Evolutionary conservation across 1,284 basidiomycete species (phyloP).

Genomic region (Trametes sp.): DNA sequence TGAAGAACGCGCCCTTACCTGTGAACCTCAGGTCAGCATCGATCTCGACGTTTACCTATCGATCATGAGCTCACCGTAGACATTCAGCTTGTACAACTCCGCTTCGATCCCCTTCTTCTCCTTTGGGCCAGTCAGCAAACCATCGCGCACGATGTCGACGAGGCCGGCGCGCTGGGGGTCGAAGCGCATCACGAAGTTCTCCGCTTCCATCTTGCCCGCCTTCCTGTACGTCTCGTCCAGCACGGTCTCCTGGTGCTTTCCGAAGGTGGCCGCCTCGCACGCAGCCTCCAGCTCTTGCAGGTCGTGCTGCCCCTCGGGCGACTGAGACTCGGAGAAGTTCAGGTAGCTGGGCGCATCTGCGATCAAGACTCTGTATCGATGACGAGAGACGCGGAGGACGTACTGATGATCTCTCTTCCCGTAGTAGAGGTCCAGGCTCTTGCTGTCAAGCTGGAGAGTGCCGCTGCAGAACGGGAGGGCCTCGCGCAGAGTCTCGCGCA

Average conservation of each 20-base stretch:
- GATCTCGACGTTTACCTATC: neutral
- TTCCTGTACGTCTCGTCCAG: conserved; percentile 38
- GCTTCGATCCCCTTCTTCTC: conserved; percentile 19
- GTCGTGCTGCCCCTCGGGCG: conserved; percentile 1
- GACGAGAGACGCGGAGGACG: neutral
- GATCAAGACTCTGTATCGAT: neutral
- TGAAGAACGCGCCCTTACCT: conserved; percentile 49
- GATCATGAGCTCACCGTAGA: conserved; percentile 32
- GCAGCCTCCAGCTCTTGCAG: conserved; percentile 21
- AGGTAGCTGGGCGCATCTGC: neutral
- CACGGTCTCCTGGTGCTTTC: conserved; percentile 30
- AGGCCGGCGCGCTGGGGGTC: conserved; percentile 22
- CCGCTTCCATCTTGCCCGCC: conserved; percentile 37
- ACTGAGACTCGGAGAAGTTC: conserved; percentile 3
- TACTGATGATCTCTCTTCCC: conserved; percentile 17
- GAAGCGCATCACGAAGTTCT: conserved; percentile 39
- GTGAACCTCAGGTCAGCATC: neutral
- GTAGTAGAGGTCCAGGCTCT: conserved; percentile 19
- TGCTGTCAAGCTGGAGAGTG: neutral
- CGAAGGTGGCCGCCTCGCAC: conserved; percentile 35
- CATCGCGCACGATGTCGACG: conserved; percentile 21
- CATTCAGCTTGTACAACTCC: conserved; percentile 41
- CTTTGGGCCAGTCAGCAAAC: conserved; percentile 24
- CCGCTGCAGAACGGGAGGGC: conserved; percentile 21
- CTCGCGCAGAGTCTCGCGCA: conserved; percentile 7